Conservation (phyloP, 495 filamentous ascomycete genomes). For the Penicillium paradoxum region DNA sequence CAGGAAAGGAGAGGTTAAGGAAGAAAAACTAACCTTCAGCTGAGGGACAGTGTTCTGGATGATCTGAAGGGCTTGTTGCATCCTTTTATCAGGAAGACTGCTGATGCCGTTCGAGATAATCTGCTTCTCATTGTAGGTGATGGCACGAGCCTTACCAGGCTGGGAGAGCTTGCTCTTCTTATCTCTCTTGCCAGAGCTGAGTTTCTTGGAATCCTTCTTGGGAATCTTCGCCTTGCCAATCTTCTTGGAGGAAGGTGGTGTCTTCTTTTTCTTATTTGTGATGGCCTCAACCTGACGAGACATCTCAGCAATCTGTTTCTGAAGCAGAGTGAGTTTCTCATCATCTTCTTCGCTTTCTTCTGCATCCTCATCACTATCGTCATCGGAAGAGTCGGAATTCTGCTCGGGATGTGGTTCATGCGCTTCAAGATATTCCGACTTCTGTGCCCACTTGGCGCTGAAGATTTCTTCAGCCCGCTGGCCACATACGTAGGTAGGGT, state of each 20-base stretch:
- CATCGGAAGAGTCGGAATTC: constrained; percentile 52
- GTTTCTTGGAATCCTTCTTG: constrained; percentile 54
- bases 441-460: constrained; percentile 65
- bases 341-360: constrained; percentile 63
- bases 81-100: constrained; percentile 64
- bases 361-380: constrained; percentile 62
- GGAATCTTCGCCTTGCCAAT: constrained; percentile 46
- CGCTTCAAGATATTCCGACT: constrained; percentile 68
- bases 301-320: constrained; percentile 61
- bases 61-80: constrained; percentile 76
- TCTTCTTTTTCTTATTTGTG: constrained; percentile 58
- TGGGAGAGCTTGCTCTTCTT: constrained; percentile 47
- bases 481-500: constrained; percentile 66
- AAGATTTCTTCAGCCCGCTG: constrained; percentile 67
- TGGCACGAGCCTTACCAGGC: constrained; percentile 46
- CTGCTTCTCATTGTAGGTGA: constrained; percentile 77
- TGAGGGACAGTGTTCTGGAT: constrained; percentile 83
- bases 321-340: constrained; percentile 62
- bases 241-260: constrained; percentile 56
- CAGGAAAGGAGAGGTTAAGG: constrained; percentile 2
- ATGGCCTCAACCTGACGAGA: constrained; percentile 51
- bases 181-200: constrained; percentile 45
- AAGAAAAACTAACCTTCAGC: constrained; percentile 53
- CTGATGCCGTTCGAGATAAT: constrained; percentile 77
- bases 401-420: constrained; percentile 59